A percentile compares a stretch with the other conserved stretches of the same genome.
These are phyloP conservation scores for Tolypocladium cylindrosporum DNA, from an alignment of 2,329 filamentous ascomycete genomes.

Conservation along the genomic window DNA sequence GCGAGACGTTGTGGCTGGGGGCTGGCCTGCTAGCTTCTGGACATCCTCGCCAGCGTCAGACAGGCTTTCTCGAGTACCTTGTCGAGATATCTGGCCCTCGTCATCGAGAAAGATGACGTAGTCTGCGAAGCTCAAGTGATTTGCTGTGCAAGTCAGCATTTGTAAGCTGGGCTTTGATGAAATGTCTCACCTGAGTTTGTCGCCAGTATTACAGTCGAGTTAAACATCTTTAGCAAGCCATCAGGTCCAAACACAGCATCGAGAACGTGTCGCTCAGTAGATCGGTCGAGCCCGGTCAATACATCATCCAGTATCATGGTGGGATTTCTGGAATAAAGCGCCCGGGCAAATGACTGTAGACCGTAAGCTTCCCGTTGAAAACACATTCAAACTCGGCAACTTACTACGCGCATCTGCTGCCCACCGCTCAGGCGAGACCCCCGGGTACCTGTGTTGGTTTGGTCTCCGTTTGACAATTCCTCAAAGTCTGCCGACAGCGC, in stretches of 20 bases:
- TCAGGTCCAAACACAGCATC: constrained; percentile 20
- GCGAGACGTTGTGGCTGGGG: neutral
- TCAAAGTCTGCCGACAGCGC: constrained; percentile 9
- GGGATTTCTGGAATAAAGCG: constrained; percentile 11
- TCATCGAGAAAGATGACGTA: constrained; percentile 13
- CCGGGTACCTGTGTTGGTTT: constrained; percentile 10
- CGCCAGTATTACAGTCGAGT: constrained; percentile 14
- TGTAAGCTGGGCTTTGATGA: neutral
- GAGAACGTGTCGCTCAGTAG: constrained; percentile 27
- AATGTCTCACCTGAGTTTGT: constrained; percentile 13
- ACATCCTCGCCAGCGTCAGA: constrained; percentile 2
- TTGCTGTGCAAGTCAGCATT: constrained; percentile 4
- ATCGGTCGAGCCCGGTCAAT: constrained; percentile 23
- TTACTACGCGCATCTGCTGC: constrained; percentile 15
- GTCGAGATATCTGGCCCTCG: constrained; percentile 10
- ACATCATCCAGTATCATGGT: constrained; percentile 22
- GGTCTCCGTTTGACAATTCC: constrained; percentile 11
- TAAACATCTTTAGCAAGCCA: constrained; percentile 17
- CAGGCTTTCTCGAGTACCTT: constrained; percentile 9
- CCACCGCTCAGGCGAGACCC: constrained; percentile 16
- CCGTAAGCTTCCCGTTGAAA: neutral
- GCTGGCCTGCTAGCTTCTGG: constrained; percentile 2
- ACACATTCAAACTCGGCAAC: neutral
- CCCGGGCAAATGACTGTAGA: constrained; percentile 12
- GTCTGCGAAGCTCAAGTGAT: constrained; percentile 13